Conservation (phyloP, 352 stramenopile genomes). For the Pythium graminicola region DNA sequence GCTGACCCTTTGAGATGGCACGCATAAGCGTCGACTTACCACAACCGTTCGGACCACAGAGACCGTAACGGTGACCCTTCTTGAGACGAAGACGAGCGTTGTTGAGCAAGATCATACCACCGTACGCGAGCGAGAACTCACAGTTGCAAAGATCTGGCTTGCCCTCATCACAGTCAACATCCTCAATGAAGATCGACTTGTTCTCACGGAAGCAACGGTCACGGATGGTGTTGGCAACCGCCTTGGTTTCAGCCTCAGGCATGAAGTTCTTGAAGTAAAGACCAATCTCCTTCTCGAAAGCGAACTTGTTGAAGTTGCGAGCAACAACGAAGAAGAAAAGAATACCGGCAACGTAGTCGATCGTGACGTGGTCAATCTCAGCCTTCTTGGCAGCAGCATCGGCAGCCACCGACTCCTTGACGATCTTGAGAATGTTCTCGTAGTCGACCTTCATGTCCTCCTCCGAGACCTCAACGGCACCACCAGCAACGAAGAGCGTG, state of each 20-base stretch:
- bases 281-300: conserved; percentile 90
- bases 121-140: conserved; percentile 97
- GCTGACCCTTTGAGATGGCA: conserved; percentile 92
- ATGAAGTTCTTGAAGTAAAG: conserved; percentile 88
- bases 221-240: conserved; percentile 62
- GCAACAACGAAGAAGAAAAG: conserved; percentile 85
- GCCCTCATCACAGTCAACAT: conserved; percentile 96
- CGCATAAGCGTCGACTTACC: conserved; percentile 97
- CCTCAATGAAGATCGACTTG: conserved; percentile 90
- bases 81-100: conserved; percentile 88
- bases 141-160: conserved; percentile 98
- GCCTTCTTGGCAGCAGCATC: conserved; percentile 80
- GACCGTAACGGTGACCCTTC: conserved; percentile 90
- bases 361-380: conserved; percentile 82
- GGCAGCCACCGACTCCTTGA: conserved; percentile 73
- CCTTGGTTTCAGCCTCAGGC: conserved; percentile 51
- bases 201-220: conserved; percentile 87
- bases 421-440: conserved; percentile 64
- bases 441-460: conserved; percentile 92
- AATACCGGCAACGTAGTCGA: conserved; percentile 86
- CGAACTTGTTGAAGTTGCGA: conserved; percentile 91
- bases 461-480: conserved; percentile 88
- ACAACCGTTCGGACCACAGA: conserved; percentile 90
- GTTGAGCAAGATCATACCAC: conserved; percentile 90
- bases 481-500: conserved; percentile 92